Evolutionary conservation across 2,329 filamentous ascomycete species (phyloP).

Genomic region (Pseudogymnoascus sp.): DNA sequence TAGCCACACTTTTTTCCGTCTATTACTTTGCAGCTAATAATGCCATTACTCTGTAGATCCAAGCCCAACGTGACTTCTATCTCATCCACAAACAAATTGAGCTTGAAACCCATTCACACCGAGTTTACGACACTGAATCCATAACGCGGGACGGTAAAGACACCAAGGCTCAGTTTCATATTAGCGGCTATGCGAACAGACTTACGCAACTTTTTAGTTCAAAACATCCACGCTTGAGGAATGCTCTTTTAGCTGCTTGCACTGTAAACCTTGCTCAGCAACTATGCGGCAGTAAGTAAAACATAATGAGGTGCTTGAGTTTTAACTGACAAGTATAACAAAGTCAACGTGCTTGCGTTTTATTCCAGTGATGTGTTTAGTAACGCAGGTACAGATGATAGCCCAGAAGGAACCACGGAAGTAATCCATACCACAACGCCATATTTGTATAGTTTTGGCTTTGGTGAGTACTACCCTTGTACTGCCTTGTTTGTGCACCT

Average conservation of each 20-base stretch:
- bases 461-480: constrained; percentile 40
- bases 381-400: constrained; percentile 32
- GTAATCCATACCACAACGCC: background rate
- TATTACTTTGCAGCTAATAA: background rate
- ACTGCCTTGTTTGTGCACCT: constrained; percentile 43
- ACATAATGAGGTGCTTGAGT: background rate
- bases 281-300: background rate
- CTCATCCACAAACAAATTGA: constrained; percentile 10
- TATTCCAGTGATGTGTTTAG: constrained; percentile 55
- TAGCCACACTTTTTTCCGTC: no score
- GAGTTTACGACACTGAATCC: constrained; percentile 27
- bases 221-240: constrained; percentile 7
- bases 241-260: background rate
- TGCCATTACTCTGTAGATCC: constrained; percentile 14
- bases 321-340: background rate
- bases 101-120: constrained; percentile 19
- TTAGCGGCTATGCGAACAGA: background rate
- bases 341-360: constrained; percentile 49
- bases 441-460: background rate
- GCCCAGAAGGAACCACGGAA: background rate
- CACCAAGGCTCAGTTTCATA: background rate
- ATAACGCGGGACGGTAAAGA: no score
- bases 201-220: constrained; percentile 16
- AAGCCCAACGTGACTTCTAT: constrained; percentile 27
- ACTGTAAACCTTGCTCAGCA: background rate